phyloP scores from a whole-genome alignment of 345 rosid genomes.

The Brassica nigra region DNA sequence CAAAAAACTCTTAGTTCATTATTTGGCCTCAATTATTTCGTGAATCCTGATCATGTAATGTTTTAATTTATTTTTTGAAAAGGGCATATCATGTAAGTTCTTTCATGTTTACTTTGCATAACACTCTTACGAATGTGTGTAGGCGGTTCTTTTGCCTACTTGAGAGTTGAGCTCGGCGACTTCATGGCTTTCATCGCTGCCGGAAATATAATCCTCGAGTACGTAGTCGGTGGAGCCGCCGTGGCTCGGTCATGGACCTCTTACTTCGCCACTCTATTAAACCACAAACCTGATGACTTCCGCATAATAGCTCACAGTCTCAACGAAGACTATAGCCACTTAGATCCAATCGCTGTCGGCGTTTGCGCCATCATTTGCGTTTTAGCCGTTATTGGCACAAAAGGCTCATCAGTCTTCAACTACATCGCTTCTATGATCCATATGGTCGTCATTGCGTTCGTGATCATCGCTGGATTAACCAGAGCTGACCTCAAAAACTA shows the following conservation, averaged over 20 bases:
- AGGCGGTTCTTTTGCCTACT: constrained; percentile 93
- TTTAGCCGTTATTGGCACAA: constrained; percentile 68
- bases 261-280: constrained; percentile 79
- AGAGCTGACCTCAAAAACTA: constrained; percentile 65
- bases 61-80: too few species aligned
- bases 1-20: not conserved
- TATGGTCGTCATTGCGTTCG: constrained; percentile 62
- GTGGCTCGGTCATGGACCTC: constrained; percentile 88
- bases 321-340: constrained; percentile 55
- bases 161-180: constrained; percentile 88
- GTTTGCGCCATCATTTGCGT: constrained; percentile 49
- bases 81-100: not conserved
- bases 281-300: constrained; percentile 68
- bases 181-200: constrained; percentile 88
- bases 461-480: constrained; percentile 62
- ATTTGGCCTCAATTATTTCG: not conserved
- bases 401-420: constrained; percentile 76
- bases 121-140: not conserved
- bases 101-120: not conserved
- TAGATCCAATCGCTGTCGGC: constrained; percentile 75
- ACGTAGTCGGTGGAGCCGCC: constrained; percentile 69
- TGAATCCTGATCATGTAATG: not conserved
- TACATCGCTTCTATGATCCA: constrained; percentile 74
- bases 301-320: constrained; percentile 54
- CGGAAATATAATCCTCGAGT: constrained; percentile 82